phyloP scores from a whole-genome alignment of 2,329 filamentous ascomycete genomes.

The Aspergillus sp. region DNA sequence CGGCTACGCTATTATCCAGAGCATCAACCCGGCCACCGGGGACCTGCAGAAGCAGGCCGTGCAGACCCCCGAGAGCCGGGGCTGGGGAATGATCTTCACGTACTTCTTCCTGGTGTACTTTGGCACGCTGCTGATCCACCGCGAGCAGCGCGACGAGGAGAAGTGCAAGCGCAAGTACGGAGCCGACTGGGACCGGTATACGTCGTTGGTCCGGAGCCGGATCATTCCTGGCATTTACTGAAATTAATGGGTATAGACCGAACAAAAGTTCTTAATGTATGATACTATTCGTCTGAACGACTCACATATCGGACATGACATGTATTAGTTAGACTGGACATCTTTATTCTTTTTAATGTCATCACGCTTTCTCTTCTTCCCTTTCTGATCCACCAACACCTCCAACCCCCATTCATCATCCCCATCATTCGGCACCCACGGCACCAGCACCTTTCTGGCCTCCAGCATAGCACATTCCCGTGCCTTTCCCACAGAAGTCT shows the following conservation, averaged over 20 bases:
- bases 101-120: conserved; percentile 97
- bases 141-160: conserved; percentile 83
- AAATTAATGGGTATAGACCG: no score
- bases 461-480: conserved; percentile 34
- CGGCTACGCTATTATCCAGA: conserved; percentile 70
- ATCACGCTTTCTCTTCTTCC: conserved; percentile 33
- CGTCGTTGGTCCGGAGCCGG: conserved; percentile 74
- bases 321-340: not conserved
- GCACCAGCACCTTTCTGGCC: conserved; percentile 35
- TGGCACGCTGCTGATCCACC: conserved; percentile 79
- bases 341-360: not conserved
- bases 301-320: not conserved
- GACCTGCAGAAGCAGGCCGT: conserved; percentile 72
- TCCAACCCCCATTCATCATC: conserved; percentile 43
- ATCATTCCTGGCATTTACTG: conserved; percentile 87
- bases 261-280: conserved; percentile 7
- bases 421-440: conserved; percentile 41
- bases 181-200: conserved; percentile 88
- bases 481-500: conserved; percentile 16
- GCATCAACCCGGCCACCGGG: conserved; percentile 51
- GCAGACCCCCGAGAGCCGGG: conserved; percentile 70
- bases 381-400: conserved; percentile 32
- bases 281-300: not conserved
- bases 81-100: conserved; percentile 84
- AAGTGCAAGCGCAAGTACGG: conserved; percentile 93